These are phyloP conservation scores for Periconia digitata DNA, from an alignment of 2,329 filamentous ascomycete genomes.

Conservation along the genomic window DNA sequence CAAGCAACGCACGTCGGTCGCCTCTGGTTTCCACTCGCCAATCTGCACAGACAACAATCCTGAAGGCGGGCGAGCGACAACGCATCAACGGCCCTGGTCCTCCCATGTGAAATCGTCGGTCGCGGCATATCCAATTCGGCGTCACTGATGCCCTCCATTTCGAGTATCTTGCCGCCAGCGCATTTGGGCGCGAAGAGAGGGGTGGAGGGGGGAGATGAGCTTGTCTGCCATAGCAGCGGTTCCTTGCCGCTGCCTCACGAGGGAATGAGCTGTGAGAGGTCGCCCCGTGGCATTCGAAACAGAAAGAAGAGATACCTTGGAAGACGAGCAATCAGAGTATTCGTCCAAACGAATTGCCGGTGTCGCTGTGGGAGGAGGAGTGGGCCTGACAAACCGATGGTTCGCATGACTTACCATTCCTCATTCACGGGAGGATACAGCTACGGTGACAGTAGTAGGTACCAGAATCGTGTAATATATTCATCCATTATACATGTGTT, in stretches of 20 bases:
- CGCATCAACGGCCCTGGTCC: constrained; percentile 22
- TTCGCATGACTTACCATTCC: constrained; percentile 5
- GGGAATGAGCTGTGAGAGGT: constrained; percentile 14
- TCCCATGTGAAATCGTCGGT: neutral
- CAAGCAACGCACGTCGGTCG: too few species aligned
- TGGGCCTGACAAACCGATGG: neutral
- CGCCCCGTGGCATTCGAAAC: constrained; percentile 21
- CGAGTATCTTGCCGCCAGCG: constrained; percentile 20
- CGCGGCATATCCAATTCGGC: constrained; percentile 8
- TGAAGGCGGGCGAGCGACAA: constrained; percentile 15
- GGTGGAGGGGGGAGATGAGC: neutral
- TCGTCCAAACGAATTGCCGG: constrained; percentile 7
- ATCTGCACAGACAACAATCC: constrained; percentile 18
- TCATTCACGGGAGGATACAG: too few species aligned
- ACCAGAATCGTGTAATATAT: neutral
- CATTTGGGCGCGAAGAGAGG: constrained; percentile 10
- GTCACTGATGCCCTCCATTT: constrained; percentile 17
- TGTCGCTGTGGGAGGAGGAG: constrained; percentile 15
- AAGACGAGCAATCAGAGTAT: too few species aligned
- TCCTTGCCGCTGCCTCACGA: constrained; percentile 5
- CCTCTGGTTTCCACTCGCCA: constrained; percentile 21
- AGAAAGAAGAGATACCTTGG: too few species aligned
- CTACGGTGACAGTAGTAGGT: neutral
- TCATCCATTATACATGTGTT: too few species aligned
- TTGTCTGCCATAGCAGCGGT: neutral